phyloP scores from a whole-genome alignment of 2,329 filamentous ascomycete species.

The Camillea tinctor region DNA sequence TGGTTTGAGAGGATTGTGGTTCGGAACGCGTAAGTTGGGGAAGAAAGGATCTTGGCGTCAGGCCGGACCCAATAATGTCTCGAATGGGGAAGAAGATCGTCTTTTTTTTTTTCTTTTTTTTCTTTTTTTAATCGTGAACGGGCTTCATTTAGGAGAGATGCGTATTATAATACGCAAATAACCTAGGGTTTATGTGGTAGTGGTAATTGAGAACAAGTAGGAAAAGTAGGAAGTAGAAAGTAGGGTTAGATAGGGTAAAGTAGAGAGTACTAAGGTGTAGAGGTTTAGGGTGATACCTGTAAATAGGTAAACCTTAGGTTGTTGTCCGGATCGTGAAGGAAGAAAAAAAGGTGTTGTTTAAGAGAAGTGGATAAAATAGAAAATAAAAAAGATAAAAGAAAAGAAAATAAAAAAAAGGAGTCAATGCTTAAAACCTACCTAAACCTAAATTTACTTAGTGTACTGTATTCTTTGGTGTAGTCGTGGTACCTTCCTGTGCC shows the following conservation, averaged over 20 bases:
- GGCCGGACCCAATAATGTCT: background rate
- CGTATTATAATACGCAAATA: too few species aligned
- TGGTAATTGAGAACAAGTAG: too few species aligned
- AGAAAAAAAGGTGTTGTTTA: background rate
- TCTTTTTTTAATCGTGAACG: background rate
- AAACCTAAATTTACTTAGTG: too few species aligned
- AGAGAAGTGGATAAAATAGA: background rate
- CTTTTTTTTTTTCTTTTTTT: too few species aligned
- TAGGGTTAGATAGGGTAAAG: too few species aligned
- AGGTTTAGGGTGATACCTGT: too few species aligned
- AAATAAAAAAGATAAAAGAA: slow-evolving; percentile 1
- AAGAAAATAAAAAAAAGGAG: slow-evolving; percentile 1
- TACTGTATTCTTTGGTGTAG: background rate
- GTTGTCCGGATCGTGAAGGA: background rate
- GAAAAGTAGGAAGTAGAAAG: too few species aligned
- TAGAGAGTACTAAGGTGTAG: too few species aligned
- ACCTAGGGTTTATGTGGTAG: too few species aligned
- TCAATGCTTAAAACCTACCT: background rate
- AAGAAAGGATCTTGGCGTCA: background rate
- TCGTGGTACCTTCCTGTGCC: background rate
- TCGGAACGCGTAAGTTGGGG: background rate
- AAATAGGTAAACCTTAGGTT: too few species aligned
- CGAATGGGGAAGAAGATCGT: background rate
- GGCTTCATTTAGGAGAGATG: background rate
- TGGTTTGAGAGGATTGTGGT: background rate